Evolutionary conservation across 2,329 filamentous ascomycete species (phyloP).

Genomic region (Leptosphaerulina australis): DNA sequence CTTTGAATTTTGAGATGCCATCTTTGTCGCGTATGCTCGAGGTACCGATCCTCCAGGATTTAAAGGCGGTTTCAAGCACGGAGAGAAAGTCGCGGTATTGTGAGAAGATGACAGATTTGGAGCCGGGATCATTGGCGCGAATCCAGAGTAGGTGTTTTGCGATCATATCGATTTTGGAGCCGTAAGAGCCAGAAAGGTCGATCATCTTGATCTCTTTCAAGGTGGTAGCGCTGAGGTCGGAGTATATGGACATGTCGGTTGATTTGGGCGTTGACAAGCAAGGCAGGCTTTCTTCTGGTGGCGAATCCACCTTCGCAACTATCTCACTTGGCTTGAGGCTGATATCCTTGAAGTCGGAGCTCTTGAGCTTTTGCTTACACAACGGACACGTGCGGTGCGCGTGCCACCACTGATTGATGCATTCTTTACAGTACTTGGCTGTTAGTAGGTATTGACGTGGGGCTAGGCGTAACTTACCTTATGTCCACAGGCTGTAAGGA

Average conservation of each 20-base stretch:
- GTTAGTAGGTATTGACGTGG: neutral
- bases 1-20: constrained; percentile 77
- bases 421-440: constrained; percentile 80
- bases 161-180: constrained; percentile 83
- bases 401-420: constrained; percentile 78
- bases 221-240: constrained; percentile 72
- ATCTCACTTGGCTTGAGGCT: constrained; percentile 78
- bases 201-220: constrained; percentile 82
- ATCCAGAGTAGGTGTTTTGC: constrained; percentile 81
- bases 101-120: constrained; percentile 93
- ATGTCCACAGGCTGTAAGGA: constrained; percentile 86
- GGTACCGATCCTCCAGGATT: constrained; percentile 73
- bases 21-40: constrained; percentile 70
- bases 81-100: constrained; percentile 84
- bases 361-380: constrained; percentile 74
- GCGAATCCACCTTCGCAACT: constrained; percentile 66
- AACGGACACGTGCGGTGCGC: constrained; percentile 78
- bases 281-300: constrained; percentile 22
- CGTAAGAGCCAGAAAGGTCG: constrained; percentile 75
- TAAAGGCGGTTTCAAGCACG: constrained; percentile 73
- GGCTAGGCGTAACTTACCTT: constrained; percentile 24
- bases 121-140: constrained; percentile 78
- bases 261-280: constrained; percentile 36
- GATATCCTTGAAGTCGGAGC: constrained; percentile 80
- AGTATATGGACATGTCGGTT: constrained; percentile 68